Evolutionary conservation across 805 yeast species (phyloP).

Genomic region (Wickerhamomyces canadensis): DNA sequence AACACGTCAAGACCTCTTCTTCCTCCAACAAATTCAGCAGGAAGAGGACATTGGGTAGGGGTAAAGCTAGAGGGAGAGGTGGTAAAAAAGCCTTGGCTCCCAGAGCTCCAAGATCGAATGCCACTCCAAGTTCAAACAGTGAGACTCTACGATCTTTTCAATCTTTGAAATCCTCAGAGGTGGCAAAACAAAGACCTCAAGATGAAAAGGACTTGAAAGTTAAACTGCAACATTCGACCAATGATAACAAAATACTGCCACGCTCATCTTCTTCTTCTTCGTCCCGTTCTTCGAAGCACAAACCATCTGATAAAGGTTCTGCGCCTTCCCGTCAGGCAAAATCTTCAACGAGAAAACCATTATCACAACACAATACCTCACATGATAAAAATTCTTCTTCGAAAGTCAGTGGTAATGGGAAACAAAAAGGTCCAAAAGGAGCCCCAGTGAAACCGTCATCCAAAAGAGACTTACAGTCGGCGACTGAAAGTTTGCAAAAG

Average conservation of each 20-base stretch:
- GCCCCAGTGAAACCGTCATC: too few relatives aligned
- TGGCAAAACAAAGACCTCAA: constrained; percentile 13
- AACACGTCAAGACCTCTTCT: constrained; percentile 14
- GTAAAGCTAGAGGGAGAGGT: constrained; percentile 15
- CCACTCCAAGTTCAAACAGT: constrained; percentile 31
- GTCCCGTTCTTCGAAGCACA: too few relatives aligned
- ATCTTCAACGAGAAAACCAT: too few relatives aligned
- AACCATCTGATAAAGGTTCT: too few relatives aligned
- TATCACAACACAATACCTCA: too few relatives aligned
- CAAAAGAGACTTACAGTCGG: too few relatives aligned
- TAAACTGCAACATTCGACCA: not conserved
- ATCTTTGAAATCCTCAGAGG: constrained; percentile 25
- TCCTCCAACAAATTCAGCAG: constrained; percentile 12
- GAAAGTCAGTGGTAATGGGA: too few relatives aligned
- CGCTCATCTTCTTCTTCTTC: too few relatives aligned
- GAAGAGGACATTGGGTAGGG: constrained; percentile 33
- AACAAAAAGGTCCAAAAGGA: too few relatives aligned
- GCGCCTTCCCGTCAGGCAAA: too few relatives aligned
- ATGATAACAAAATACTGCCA: not conserved
- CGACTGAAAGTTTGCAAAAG: too few relatives aligned
- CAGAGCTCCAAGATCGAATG: constrained; percentile 14
- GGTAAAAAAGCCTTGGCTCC: constrained; percentile 7
- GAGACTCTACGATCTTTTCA: constrained; percentile 34
- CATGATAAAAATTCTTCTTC: too few relatives aligned
- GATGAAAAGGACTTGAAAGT: constrained; percentile 12